Conservation (phyloP, 2,329 filamentous ascomycete species). For the Sarocladium strictum region DNA sequence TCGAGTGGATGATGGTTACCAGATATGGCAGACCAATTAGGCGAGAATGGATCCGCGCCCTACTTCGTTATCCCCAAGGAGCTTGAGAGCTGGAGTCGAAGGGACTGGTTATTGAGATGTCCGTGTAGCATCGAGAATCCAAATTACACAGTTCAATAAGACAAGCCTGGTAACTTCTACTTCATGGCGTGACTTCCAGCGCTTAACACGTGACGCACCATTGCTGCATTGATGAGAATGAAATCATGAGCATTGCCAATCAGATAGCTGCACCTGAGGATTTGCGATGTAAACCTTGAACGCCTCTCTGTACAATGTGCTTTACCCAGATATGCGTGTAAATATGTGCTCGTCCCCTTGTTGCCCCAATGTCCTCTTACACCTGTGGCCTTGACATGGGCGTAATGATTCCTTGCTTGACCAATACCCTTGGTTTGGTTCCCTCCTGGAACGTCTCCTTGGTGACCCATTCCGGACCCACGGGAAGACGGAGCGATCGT, state of each 20-base stretch:
- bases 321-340: too few species aligned
- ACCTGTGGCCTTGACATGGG: conserved; percentile 73
- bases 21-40: too few species aligned
- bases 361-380: too few species aligned
- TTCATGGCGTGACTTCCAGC: too few species aligned
- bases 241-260: too few species aligned
- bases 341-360: too few species aligned
- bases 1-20: too few species aligned
- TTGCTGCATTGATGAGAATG: too few species aligned
- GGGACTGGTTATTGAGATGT: background rate
- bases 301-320: background rate
- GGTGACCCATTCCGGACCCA: conserved; percentile 94
- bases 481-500: conserved; percentile 74
- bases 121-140: background rate
- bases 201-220: too few species aligned
- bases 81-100: background rate
- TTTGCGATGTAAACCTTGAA: background rate
- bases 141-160: background rate
- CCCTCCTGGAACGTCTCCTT: conserved; percentile 88
- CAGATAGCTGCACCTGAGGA: too few species aligned
- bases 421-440: conserved; percentile 81
- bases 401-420: conserved; percentile 86
- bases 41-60: conserved; percentile 5
- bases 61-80: background rate
- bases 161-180: too few species aligned